Evolutionary conservation across 1,139 yeast genomes (phyloP).

Genomic region (Yamadazyma epiphylla): DNA sequence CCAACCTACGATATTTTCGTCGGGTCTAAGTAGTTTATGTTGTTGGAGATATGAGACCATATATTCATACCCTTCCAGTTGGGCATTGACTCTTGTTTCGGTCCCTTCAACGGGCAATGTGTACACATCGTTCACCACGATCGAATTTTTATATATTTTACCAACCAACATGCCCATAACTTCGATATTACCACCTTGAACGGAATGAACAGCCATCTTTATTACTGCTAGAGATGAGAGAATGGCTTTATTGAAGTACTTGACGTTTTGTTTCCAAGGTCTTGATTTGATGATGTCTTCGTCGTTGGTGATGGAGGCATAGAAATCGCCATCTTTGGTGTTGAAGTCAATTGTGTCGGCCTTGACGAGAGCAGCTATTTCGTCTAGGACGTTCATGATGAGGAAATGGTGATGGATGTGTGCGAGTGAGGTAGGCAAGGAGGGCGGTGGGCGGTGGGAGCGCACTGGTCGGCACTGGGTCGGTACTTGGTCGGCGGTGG

Average conservation of each 20-base stretch:
- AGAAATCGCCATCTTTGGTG: constrained; percentile 8
- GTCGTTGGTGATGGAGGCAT: constrained; percentile 6
- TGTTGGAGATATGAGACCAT: constrained; percentile 81
- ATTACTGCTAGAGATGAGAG: constrained; percentile 73
- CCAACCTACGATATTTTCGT: constrained; percentile 81
- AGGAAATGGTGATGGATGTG: no score
- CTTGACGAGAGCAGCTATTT: constrained; percentile 5
- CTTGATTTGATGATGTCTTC: constrained; percentile 14
- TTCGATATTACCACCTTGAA: constrained; percentile 85
- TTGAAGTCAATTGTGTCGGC: constrained; percentile 4
- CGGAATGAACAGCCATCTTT: constrained; percentile 81
- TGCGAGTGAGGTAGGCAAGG: no score
- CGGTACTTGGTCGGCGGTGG: no score
- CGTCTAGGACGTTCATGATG: constrained; percentile 1
- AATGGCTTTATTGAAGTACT: constrained; percentile 62
- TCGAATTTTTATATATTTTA: constrained; percentile 51
- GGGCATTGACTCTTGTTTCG: constrained; percentile 93
- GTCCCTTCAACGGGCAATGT: constrained; percentile 94
- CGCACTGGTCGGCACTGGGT: no score
- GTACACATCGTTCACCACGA: constrained; percentile 79
- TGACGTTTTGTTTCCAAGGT: constrained; percentile 46
- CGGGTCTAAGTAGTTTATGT: constrained; percentile 49
- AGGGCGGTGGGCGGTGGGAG: no score
- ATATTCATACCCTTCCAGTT: constrained; percentile 89
- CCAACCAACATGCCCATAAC: constrained; percentile 96